A percentile compares a stretch with the other conserved stretches of the same genome.
Evolutionary conservation across 2,329 filamentous ascomycete genomes (phyloP).

Genomic region (Trichoderma arundinaceum): DNA sequence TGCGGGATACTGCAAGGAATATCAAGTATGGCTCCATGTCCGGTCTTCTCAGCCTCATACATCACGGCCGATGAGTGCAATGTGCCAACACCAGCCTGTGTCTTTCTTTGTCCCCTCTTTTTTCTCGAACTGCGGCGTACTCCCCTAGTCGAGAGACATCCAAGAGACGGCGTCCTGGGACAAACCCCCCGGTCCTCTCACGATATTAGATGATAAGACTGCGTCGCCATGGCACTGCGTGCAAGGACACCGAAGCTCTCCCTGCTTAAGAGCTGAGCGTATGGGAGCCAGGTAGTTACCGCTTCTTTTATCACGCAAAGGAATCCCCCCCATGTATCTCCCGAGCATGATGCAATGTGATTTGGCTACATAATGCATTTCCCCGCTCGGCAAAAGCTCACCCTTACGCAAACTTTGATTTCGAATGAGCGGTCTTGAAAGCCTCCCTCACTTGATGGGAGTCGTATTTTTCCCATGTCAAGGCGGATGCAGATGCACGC

Average conservation of each 20-base stretch:
- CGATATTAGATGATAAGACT: not conserved
- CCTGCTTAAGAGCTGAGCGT: constrained; percentile 22
- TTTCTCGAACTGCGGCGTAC: not conserved
- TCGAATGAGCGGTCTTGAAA: not conserved
- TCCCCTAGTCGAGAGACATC: not conserved
- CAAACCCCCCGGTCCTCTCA: not conserved
- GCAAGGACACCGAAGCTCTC: not conserved
- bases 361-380: constrained; percentile 3
- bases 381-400: constrained; percentile 15
- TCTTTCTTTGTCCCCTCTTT: not conserved
- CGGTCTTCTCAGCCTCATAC: constrained; percentile 5
- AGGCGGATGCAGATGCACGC: not conserved
- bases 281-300: not conserved
- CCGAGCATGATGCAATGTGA: not conserved
- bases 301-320: constrained; percentile 17
- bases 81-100: not conserved
- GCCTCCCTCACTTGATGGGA: not conserved
- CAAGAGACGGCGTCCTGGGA: not conserved
- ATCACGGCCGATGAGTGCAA: not conserved
- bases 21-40: constrained; percentile 2
- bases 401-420: constrained; percentile 4
- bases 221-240: not conserved
- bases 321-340: not conserved
- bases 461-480: not conserved
- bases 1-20: constrained; percentile 11